Percentiles rank a stretch among this genome's conserved stretches.
phyloP scores from a whole-genome alignment of 306 rosid species.

The Hylodesmum podocarpum region DNA sequence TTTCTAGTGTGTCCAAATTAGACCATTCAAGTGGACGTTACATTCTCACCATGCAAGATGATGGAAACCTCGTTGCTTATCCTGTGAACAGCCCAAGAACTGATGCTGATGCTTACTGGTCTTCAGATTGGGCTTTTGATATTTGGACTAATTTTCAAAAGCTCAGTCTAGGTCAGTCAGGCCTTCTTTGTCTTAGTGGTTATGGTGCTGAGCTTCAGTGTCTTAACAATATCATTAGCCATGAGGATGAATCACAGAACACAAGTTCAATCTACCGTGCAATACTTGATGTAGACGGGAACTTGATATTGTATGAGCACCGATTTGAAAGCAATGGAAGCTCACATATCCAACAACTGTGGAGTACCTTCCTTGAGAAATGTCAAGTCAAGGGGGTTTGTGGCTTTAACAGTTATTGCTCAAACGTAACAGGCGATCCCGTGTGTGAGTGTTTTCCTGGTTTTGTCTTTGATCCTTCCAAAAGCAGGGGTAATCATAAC shows the following conservation, averaged over 20 bases:
- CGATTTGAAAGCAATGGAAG: conserved; percentile 8
- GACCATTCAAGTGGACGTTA: conserved; percentile 33
- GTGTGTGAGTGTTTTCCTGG: conserved; percentile 38
- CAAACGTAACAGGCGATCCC: background rate
- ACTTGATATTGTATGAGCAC: conserved; percentile 39
- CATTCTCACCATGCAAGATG: rapidly evolving
- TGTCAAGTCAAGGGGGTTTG: conserved; percentile 34
- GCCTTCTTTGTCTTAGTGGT: background rate
- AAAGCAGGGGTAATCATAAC: background rate
- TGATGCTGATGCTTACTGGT: background rate
- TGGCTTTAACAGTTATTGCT: conserved; percentile 46
- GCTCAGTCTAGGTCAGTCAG: background rate
- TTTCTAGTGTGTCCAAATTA: conserved; percentile 24
- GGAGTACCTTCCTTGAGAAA: conserved; percentile 7
- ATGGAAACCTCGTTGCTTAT: conserved; percentile 24
- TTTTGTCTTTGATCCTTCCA: conserved; percentile 17
- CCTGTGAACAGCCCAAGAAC: background rate
- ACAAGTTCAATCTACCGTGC: conserved; percentile 34
- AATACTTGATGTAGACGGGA: conserved; percentile 35
- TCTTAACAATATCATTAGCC: background rate
- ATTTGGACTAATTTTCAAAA: rapidly evolving
- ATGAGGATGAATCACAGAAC: background rate
- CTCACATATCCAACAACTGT: background rate
- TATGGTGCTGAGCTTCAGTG: rapidly evolving
- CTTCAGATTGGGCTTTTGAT: too few relatives aligned